Percentiles rank a stretch among this genome's conserved stretches.
These are phyloP conservation scores for Penicillium tannophilum DNA, from an alignment of 495 filamentous ascomycete species.

Conservation along the genomic window DNA sequence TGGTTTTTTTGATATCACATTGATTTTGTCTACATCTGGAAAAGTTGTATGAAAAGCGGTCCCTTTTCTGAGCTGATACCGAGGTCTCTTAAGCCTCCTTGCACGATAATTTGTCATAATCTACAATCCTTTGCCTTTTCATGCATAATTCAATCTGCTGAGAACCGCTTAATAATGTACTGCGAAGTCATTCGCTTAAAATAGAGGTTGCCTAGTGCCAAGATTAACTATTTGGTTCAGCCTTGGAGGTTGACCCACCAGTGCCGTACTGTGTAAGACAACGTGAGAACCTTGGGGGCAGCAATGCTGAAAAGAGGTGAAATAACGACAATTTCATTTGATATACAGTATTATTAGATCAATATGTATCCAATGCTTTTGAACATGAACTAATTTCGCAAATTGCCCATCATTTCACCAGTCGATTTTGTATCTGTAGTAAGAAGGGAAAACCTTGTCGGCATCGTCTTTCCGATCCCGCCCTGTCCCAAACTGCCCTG, in stretches of 20 bases:
- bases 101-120: no score
- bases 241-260: not conserved
- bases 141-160: no score
- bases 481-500: not conserved
- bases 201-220: slow-evolving; percentile 9
- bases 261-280: not conserved
- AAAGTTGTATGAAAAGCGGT: not conserved
- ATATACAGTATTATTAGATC: not conserved
- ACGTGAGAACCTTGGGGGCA: not conserved
- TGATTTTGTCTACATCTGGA: not conserved
- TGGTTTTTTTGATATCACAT: not conserved
- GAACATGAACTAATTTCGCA: no score
- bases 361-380: no score
- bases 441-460: no score
- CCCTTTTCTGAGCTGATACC: not conserved
- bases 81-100: not conserved
- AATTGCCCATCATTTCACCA: no score
- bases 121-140: no score
- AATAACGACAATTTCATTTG: not conserved
- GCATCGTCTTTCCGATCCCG: no score
- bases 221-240: not conserved
- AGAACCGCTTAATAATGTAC: no score
- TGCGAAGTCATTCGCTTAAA: not conserved
- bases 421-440: no score
- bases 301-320: not conserved